Evolutionary conservation across 805 yeast genomes (phyloP).

Genomic region (Ogataea zsoltii): DNA sequence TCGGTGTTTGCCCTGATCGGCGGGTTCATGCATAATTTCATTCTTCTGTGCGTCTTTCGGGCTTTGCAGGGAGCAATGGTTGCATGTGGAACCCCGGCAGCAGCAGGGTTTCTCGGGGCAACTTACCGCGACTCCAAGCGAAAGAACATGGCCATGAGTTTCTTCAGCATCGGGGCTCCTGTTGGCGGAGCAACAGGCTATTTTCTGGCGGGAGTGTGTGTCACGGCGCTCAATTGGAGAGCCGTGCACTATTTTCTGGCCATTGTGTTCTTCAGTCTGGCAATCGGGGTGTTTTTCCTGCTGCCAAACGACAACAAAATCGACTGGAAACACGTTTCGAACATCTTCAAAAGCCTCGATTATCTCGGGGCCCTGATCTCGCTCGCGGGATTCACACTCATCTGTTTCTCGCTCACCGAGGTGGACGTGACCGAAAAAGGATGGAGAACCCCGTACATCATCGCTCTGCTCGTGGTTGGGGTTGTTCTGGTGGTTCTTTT

Average conservation of each 20-base stretch:
- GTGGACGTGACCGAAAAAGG: slow-evolving; percentile 41
- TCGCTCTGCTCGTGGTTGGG: slow-evolving; percentile 44
- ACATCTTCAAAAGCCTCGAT: slow-evolving; percentile 35
- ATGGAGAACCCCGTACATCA: slow-evolving; percentile 49
- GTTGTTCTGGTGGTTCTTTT: slow-evolving; percentile 34
- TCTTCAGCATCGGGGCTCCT: slow-evolving; percentile 49
- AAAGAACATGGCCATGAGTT: slow-evolving; percentile 44
- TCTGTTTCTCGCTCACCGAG: slow-evolving; percentile 47
- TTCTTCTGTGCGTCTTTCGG: slow-evolving; percentile 41
- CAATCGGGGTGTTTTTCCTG: slow-evolving; percentile 23
- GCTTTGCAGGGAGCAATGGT: slow-evolving; percentile 46
- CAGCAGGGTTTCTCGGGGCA: slow-evolving; percentile 47
- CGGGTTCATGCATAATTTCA: slow-evolving; percentile 40
- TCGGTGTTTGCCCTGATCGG: slow-evolving; percentile 36
- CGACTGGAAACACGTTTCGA: slow-evolving; percentile 27
- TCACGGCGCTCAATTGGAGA: slow-evolving; percentile 42
- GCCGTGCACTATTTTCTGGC: slow-evolving; percentile 42
- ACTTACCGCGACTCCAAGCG: slow-evolving; percentile 40
- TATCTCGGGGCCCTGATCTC: slow-evolving; percentile 46
- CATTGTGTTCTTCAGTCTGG: slow-evolving; percentile 36
- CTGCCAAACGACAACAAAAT: slow-evolving; percentile 39
- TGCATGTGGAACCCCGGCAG: slow-evolving; percentile 48
- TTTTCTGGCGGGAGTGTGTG: slow-evolving; percentile 46
- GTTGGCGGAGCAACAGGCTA: slow-evolving; percentile 45
- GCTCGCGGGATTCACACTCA: slow-evolving; percentile 40